Base-by-base conservation (phyloP, 2,329 filamentous ascomycete genomes). In the Ceratocystis cacaofunesta region DNA sequence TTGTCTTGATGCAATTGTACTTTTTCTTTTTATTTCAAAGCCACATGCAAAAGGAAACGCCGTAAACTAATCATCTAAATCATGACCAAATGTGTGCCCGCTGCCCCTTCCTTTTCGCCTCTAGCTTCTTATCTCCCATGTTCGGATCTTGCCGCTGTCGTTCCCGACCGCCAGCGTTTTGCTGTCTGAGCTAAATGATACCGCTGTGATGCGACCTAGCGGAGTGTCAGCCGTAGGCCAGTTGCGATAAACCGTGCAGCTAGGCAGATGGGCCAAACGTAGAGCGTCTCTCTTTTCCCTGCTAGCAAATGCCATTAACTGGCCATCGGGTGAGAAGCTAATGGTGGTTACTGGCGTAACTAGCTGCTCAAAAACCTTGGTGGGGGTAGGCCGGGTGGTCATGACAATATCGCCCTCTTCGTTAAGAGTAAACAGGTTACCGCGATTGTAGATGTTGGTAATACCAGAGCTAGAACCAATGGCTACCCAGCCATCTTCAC, bases 181-280 rank as follows among this genome's bases (percentile, higher is more conserved):
- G 68, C 85, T 88, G 68, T 80, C 79, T 5, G 77, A 79, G 22
- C 82, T 82, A 73, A 90, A 88, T 2, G 88, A 86, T 67, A 91
- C 83, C 0, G 85, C 80, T 1, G 89, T 89, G 69, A 97, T 85
- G 67, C 90, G 82, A 0, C 94, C 94, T 68, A 99, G 76, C 0
- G 92, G 91, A 66, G 94, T 99, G 73, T 88, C 86, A 69, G 85
- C 84, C 64, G 92, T 99, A 28, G 94, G 94, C 94, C 94, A 99
- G 76, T 99, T 99, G 71, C 87, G 85, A 80, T 94, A 99, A 22
- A 97, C 90, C 1, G 91, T 96, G 74, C 91, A 96, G 70, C 84
- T 92, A 0, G 92, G 92, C 70, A 99, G 77, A 75, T 99, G 94
- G 41, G 92, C 90, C 69, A 99, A 77, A 71, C 88, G 82, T 74